Evolutionary conservation across 768 basidiomycete species (phyloP).

Genomic region (Podaxis pistillaris): DNA sequence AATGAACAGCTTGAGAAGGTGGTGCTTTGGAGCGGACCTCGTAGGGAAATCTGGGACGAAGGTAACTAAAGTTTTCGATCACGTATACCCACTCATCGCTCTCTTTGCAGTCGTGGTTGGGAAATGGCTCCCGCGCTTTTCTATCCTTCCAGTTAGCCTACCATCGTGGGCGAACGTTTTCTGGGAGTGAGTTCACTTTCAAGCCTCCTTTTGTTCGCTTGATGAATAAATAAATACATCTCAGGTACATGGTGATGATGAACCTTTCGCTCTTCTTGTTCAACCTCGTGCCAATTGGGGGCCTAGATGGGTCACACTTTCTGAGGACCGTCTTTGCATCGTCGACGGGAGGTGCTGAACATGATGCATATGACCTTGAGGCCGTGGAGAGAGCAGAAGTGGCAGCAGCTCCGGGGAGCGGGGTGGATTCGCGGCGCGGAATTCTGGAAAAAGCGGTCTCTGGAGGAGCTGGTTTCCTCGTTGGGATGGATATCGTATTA

Average conservation of each 20-base stretch:
- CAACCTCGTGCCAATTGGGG: constrained; percentile 74
- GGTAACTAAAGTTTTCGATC: constrained; percentile 37
- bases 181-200: constrained; percentile 48
- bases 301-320: constrained; percentile 69
- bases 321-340: constrained; percentile 32
- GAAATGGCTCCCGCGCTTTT: constrained; percentile 40
- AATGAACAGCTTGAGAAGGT: constrained; percentile 30
- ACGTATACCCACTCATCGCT: constrained; percentile 7
- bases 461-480: constrained; percentile 21
- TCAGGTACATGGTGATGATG: constrained; percentile 61
- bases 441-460: constrained; percentile 19
- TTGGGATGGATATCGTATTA: constrained; percentile 14
- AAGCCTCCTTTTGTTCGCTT: background rate
- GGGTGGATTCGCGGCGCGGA: constrained; percentile 9
- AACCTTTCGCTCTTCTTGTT: constrained; percentile 80
- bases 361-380: constrained; percentile 30
- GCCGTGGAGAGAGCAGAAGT: constrained; percentile 23
- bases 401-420: constrained; percentile 12
- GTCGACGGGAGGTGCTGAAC: background rate
- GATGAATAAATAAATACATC: background rate
- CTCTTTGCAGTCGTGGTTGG: constrained; percentile 49
- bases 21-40: constrained; percentile 75
- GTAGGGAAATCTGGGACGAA: constrained; percentile 62
- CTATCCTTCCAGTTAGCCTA: constrained; percentile 39
- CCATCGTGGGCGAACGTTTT: constrained; percentile 40